A percentile compares a stretch with the other conserved stretches of the same genome.
These are phyloP conservation scores for Cercospora sojina DNA, from an alignment of 2,329 filamentous ascomycete species.

Conservation along the genomic window DNA sequence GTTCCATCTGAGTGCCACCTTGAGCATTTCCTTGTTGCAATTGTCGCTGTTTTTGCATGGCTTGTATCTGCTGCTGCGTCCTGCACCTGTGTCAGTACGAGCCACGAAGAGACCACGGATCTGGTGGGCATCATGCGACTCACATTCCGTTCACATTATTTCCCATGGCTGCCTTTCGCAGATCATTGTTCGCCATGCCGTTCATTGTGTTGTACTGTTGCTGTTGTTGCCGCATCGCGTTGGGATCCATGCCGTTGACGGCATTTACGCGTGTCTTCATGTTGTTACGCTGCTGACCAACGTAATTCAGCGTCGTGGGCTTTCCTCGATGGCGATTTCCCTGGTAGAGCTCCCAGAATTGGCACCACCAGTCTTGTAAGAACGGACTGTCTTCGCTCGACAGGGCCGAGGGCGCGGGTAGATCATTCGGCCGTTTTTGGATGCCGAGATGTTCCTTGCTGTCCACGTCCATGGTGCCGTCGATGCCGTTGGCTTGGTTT, in stretches of 20 bases:
- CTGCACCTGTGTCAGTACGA: conserved; percentile 24
- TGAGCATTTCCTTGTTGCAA: conserved; percentile 31
- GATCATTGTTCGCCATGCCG: conserved; percentile 23
- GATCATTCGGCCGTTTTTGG: conserved; percentile 74
- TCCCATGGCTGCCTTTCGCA: conserved; percentile 26
- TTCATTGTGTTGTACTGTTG: conserved; percentile 25
- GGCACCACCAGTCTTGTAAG: conserved; percentile 93
- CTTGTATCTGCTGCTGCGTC: conserved; percentile 47
- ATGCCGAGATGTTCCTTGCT: conserved; percentile 66
- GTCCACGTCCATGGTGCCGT: conserved; percentile 76
- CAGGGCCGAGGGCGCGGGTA: conserved; percentile 72
- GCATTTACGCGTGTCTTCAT: conserved; percentile 66
- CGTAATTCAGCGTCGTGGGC: conserved; percentile 36
- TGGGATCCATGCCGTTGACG: conserved; percentile 66
- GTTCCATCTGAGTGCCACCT: conserved; percentile 68
- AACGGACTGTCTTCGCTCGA: conserved; percentile 72
- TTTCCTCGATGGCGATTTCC: conserved; percentile 71
- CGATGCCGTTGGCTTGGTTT: conserved; percentile 66
- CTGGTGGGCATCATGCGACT: conserved; percentile 9
- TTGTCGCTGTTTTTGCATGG: conserved; percentile 62
- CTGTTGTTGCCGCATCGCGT: conserved; percentile 37
- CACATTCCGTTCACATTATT: conserved; percentile 25
- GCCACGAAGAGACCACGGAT: neutral
- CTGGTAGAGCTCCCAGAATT: conserved; percentile 95
- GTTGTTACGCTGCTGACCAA: conserved; percentile 67